A percentile compares a stretch with the other conserved stretches of the same genome.
phyloP scores from a whole-genome alignment of 2,329 filamentous ascomycete genomes.

The Talaromyces sp. region DNA sequence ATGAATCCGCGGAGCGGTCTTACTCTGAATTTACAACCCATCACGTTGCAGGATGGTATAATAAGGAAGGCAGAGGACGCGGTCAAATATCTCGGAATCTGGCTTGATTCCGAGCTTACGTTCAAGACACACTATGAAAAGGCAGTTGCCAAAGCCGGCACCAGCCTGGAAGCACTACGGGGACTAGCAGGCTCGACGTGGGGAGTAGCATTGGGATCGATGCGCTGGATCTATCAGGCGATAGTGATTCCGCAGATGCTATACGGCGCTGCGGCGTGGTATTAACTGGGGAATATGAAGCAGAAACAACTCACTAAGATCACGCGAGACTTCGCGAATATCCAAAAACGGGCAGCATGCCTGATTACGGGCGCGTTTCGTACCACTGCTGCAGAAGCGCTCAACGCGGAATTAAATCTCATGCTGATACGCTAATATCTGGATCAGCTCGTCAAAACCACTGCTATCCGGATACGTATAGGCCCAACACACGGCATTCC shows the following conservation, averaged over 20 bases:
- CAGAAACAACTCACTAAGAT: neutral
- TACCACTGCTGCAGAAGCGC: neutral
- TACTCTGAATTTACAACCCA: neutral
- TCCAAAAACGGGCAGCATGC: neutral
- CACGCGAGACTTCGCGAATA: neutral
- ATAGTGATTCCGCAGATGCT: neutral
- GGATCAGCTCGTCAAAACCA: neutral
- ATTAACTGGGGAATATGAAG: neutral
- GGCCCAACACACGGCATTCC: neutral
- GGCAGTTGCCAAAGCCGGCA: neutral
- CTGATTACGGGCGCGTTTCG: neutral
- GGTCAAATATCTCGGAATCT: neutral
- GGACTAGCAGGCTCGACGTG: neutral
- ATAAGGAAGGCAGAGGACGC: neutral
- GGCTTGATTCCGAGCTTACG: neutral
- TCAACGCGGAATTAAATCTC: neutral
- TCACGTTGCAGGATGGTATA: neutral
- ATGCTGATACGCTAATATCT: neutral
- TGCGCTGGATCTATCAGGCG: neutral
- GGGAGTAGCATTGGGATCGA: neutral
- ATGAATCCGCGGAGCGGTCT: neutral
- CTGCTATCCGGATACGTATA: neutral
- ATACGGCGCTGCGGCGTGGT: neutral
- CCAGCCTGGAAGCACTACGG: neutral
- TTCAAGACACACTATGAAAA: neutral